Base-by-base conservation (phyloP, 345 rosid genomes). In the Trapa bicornis region DNA sequence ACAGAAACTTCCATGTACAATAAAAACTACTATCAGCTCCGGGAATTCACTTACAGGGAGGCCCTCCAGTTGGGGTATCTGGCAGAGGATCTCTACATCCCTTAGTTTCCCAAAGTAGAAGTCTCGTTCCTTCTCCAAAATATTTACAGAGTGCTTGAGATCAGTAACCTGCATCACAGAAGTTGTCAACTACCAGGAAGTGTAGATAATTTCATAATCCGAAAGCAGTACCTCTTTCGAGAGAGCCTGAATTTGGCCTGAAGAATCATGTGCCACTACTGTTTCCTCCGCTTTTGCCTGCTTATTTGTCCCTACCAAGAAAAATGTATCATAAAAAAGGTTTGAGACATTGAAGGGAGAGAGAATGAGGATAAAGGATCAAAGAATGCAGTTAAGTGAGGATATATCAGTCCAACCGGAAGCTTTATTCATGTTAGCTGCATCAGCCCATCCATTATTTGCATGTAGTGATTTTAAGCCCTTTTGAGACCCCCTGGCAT, bases 41-140 rank as follows among this genome's bases (percentile, higher is more conserved):
- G 50, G 15, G 32, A 16, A 32, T 60, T 35, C 60, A 54, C 87
- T 82, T 74, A 90, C 99, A 47, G 95, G 92, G 53, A 84, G 47
- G 52, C 79, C 78, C 69, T 84, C 97, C 48, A 86, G 56, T 57
- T 80, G 86, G 14, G 95, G 87, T 68, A 84, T 73, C 80, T 88
- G 97, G 70, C 96, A 90, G 45, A 90, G 87, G 73, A 87, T 81
- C 74, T 90, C 96, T 70, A 90, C 74, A 67, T 88, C 96, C 67
- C 99, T 83, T 61, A 94, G 72, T 76, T 94, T 94, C n/a, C 89
- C 83, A 75, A 86, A 81, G 91, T 94, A 94, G 77, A 94, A 94
- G 64, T 94, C 96, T 73, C 95, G 85, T 75, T 94, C 97, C 74
- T 94, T 91, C 61, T 87, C 97, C 83, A 87, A 73, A 63, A 84